Conservation (phyloP, 2,329 filamentous ascomycete genomes). For the Aureobasidium sp. region DNA sequence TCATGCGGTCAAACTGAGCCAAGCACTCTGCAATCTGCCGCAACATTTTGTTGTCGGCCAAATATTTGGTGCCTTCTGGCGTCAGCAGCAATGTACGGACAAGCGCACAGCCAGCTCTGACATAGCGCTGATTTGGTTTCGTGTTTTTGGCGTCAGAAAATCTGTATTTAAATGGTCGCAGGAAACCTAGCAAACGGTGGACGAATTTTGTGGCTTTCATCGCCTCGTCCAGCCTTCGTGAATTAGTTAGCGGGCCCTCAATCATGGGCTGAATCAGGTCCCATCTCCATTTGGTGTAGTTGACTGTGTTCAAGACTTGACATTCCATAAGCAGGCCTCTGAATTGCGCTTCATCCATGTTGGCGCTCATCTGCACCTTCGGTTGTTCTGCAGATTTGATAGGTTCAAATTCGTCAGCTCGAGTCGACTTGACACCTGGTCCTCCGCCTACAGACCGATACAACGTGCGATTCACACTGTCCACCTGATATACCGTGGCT, state of each 20-base stretch:
- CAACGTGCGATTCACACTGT: conserved; percentile 89
- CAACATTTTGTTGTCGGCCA: conserved; percentile 86
- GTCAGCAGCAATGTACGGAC: conserved; percentile 83
- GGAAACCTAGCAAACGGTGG: conserved; percentile 89
- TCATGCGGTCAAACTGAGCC: conserved; percentile 86
- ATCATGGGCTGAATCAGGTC: conserved; percentile 84
- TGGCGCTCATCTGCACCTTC: conserved; percentile 52
- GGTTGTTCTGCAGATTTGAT: conserved; percentile 35
- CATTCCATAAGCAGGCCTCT: conserved; percentile 64
- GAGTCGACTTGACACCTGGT: conserved; percentile 5
- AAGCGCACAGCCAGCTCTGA: conserved; percentile 80
- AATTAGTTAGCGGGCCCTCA: conserved; percentile 83
- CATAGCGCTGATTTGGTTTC: conserved; percentile 88
- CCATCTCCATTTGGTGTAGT: conserved; percentile 97
- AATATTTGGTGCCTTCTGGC: conserved; percentile 72
- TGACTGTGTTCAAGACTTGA: conserved; percentile 79
- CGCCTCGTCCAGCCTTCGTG: conserved; percentile 87
- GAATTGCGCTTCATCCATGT: conserved; percentile 58
- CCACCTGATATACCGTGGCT: conserved; percentile 93
- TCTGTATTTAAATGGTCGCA: conserved; percentile 91
- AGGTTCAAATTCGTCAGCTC: conserved; percentile 6
- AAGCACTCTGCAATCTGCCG: conserved; percentile 93
- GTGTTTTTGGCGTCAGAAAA: conserved; percentile 89
- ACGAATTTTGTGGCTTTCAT: conserved; percentile 94
- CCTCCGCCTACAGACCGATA: conserved; percentile 57